A percentile compares a stretch with the other conserved stretches of the same genome.
These are phyloP conservation scores for Venturia pyrina DNA, from an alignment of 2,329 filamentous ascomycete genomes.

Conservation along the genomic window DNA sequence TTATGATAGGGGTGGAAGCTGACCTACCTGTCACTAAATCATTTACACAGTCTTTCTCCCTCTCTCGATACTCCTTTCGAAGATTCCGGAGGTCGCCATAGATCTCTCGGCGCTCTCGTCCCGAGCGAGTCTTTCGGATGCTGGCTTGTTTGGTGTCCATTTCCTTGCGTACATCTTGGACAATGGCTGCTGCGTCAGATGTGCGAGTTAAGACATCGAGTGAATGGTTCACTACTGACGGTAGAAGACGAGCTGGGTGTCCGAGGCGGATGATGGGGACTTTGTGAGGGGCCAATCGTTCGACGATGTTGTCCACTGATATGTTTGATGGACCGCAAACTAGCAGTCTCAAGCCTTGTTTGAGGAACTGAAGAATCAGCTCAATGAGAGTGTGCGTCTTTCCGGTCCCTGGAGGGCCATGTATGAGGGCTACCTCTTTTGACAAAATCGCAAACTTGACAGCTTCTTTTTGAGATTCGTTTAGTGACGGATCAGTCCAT, in stretches of 20 bases:
- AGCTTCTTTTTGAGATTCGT: conserved; percentile 53
- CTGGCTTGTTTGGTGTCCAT: conserved; percentile 88
- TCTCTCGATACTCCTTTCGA: conserved; percentile 76
- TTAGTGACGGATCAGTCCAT: conserved; percentile 47
- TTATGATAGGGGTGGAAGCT: neutral
- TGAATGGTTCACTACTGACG: conserved; percentile 79
- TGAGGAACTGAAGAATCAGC: conserved; percentile 81
- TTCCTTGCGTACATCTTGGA: conserved; percentile 80
- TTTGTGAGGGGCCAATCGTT: conserved; percentile 75
- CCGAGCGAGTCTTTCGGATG: conserved; percentile 76
- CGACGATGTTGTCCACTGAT: conserved; percentile 95
- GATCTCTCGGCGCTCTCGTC: conserved; percentile 67
- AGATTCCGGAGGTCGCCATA: conserved; percentile 79
- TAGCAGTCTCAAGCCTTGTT: conserved; percentile 61
- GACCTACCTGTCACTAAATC: conserved; percentile 53
- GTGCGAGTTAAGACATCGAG: conserved; percentile 85
- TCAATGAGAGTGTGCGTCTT: conserved; percentile 97
- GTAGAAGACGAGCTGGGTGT: conserved; percentile 82
- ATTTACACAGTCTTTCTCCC: conserved; percentile 72
- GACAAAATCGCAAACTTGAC: conserved; percentile 75
- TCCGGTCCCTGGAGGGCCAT: conserved; percentile 90
- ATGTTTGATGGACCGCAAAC: conserved; percentile 98
- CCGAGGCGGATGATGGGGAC: conserved; percentile 82
- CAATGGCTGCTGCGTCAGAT: conserved; percentile 80
- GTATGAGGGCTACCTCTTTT: conserved; percentile 76